Evolutionary conservation across 331 rosid genomes (phyloP).

Genomic region (Malus hybrid): DNA sequence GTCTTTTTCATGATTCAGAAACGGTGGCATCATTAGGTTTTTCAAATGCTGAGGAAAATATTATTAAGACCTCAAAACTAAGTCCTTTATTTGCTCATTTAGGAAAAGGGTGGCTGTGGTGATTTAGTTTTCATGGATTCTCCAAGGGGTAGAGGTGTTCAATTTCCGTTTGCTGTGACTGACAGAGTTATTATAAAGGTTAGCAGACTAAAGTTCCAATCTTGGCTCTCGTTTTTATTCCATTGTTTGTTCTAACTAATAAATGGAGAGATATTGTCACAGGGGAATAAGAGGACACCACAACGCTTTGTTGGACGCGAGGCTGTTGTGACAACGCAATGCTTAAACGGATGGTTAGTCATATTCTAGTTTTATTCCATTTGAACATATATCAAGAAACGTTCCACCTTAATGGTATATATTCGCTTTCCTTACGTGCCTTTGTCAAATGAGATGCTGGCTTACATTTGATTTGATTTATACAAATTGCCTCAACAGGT

Average conservation of each 20-base stretch:
- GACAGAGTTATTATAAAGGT: conserved; percentile 97
- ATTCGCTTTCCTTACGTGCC: background rate
- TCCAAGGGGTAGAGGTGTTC: conserved; percentile 87
- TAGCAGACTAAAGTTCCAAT: conserved; percentile 4
- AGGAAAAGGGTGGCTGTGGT: conserved; percentile 79
- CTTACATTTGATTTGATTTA: conserved; percentile 1
- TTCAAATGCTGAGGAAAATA: background rate
- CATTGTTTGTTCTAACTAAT: conserved; percentile 10
- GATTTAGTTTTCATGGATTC: conserved; percentile 53
- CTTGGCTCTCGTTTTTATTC: conserved; percentile 14
- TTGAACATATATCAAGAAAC: no score
- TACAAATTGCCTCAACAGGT: conserved; percentile 42
- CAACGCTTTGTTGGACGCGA: conserved; percentile 95
- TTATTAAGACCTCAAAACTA: background rate
- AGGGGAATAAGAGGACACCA: conserved; percentile 99
- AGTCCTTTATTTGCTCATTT: background rate
- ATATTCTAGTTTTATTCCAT: conserved; percentile 1
- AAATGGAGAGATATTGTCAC: conserved; percentile 22
- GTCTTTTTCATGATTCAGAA: conserved; percentile 11
- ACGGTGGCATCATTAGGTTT: background rate
- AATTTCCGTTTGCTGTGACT: conserved; percentile 88
- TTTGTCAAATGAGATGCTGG: background rate
- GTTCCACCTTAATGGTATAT: background rate
- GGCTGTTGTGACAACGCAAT: conserved; percentile 97
- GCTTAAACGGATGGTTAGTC: conserved; percentile 97